Evolutionary conservation across 768 basidiomycete species (phyloP), one percentile per base, ranked within the genome.

Genomic region (Hydnum rufescens): DNA sequence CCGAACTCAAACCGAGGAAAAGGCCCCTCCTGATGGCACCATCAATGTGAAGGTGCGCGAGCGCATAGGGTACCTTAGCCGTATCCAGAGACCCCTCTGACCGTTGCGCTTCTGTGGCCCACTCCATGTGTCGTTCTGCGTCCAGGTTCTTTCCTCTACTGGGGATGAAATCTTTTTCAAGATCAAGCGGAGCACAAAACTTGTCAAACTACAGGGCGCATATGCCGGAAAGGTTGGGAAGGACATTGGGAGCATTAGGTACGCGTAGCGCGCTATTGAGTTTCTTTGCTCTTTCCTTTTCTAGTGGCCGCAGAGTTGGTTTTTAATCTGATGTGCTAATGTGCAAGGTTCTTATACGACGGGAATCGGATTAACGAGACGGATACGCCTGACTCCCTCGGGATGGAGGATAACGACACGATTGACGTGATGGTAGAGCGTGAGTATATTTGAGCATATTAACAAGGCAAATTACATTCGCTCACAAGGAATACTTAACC

Each of bases 371-470:
- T 95, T 72, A 71, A 71, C 55, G 88, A 90, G 43, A 83, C 88
- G 16, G 89, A 95, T 60, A 93, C 90, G 25, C 92, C 90, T 1
- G 59, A 69, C 4, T 74, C 77, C 5, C 71, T 96, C 48, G 87
- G 85, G 4, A 86, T 95, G 82, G 86, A 93, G 79, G 69, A 70
- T 26, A 65, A 65, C 43, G 90, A 96, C 64, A 79, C 87, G 4
- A 89, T 96, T 66, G 90, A 96, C 72, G 90, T 92, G 57, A 86
- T 90, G 82, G 83, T 93, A 55, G 88, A 93, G 70, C 89, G 88
- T 92, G 54, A 57, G 64, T 64, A n/a, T n/a, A n/a, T n/a, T n/a
- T n/a, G n/a, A n/a, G n/a, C n/a, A n/a, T n/a, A n/a, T n/a, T n/a
- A n/a, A n/a, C n/a, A n/a, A n/a, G n/a, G n/a, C n/a, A n/a, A n/a